A percentile compares a stretch with the other conserved stretches of the same genome.
Conservation (phyloP, 495 filamentous ascomycete species). For the Parathielavia hyrcaniae region DNA sequence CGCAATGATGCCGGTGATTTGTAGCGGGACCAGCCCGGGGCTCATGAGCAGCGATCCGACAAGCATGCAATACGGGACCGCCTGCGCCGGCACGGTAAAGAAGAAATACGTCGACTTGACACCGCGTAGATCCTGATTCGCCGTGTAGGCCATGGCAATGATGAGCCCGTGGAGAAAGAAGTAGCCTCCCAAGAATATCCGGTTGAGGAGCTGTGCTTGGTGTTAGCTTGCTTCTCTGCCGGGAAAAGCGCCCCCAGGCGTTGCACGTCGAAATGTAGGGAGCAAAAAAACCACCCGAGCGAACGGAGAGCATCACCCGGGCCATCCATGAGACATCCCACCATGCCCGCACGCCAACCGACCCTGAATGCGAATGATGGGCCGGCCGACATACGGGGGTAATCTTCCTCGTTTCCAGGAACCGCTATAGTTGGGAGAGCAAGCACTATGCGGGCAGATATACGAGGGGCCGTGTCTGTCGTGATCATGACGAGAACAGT, state of each 20-base stretch:
- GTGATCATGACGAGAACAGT: conserved; percentile 9
- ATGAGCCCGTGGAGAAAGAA: conserved; percentile 63
- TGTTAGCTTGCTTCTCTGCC: conserved; percentile 19
- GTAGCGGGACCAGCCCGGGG: conserved; percentile 41
- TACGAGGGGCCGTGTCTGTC: conserved; percentile 54
- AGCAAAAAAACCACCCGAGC: conserved; percentile 66
- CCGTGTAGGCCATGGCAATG: conserved; percentile 74
- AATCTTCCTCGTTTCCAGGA: conserved; percentile 98
- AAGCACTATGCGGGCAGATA: conserved; percentile 92
- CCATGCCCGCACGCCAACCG: conserved; percentile 74
- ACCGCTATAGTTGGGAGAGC: conserved; percentile 74
- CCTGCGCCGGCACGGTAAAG: conserved; percentile 67
- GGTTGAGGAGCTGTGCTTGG: conserved; percentile 40
- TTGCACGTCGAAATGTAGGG: conserved; percentile 66
- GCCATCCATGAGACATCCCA: conserved; percentile 87
- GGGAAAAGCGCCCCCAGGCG: conserved; percentile 1
- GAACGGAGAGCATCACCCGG: conserved; percentile 57
- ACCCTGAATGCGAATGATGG: conserved; percentile 76
- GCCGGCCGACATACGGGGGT: conserved; percentile 67
- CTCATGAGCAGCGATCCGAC: conserved; percentile 56
- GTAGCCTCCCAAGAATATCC: conserved; percentile 41
- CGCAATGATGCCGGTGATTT: conserved; percentile 65
- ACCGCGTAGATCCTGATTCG: conserved; percentile 72
- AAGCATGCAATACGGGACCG: conserved; percentile 71
- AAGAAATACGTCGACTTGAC: conserved; percentile 64